phyloP scores from a whole-genome alignment of 805 yeast species.

The Diddensiella caesifluorescens region DNA sequence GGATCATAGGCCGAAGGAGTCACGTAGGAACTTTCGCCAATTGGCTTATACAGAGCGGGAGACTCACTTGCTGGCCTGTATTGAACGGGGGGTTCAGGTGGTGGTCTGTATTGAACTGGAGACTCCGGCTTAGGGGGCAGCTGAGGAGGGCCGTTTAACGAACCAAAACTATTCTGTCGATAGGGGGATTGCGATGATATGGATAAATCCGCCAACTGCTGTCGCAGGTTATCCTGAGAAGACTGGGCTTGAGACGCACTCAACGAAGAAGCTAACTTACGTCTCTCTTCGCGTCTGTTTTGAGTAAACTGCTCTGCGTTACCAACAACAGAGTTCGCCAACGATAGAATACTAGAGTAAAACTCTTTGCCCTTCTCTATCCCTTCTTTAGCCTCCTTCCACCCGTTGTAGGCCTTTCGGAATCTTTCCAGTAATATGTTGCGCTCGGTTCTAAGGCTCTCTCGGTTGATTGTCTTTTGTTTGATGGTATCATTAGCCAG shows the following conservation, averaged over 20 bases:
- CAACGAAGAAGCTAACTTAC: constrained; percentile 1
- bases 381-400: constrained; percentile 57
- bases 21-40: constrained; percentile 10
- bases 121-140: constrained; percentile 8
- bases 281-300: constrained; percentile 22
- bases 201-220: constrained; percentile 16
- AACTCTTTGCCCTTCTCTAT: constrained; percentile 55
- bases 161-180: too few species aligned
- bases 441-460: constrained; percentile 32
- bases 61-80: constrained; percentile 21
- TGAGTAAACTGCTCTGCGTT: constrained; percentile 19
- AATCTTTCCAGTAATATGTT: constrained; percentile 38
- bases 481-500: constrained; percentile 42
- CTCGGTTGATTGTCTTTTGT: constrained; percentile 37
- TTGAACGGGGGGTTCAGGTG: constrained; percentile 7
- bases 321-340: constrained; percentile 13
- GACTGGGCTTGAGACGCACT: constrained; percentile 1
- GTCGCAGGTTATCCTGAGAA: constrained; percentile 16
- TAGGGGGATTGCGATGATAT: background rate
- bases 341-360: constrained; percentile 44
- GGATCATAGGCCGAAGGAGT: constrained; percentile 44
- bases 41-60: constrained; percentile 5
- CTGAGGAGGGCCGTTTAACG: background rate
- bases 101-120: background rate
- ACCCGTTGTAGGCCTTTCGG: constrained; percentile 47